Percentiles rank a stretch among this genome's conserved stretches.
Evolutionary conservation across 208 protist species (phyloP).

Genomic region (Naegleria gruberi): DNA sequence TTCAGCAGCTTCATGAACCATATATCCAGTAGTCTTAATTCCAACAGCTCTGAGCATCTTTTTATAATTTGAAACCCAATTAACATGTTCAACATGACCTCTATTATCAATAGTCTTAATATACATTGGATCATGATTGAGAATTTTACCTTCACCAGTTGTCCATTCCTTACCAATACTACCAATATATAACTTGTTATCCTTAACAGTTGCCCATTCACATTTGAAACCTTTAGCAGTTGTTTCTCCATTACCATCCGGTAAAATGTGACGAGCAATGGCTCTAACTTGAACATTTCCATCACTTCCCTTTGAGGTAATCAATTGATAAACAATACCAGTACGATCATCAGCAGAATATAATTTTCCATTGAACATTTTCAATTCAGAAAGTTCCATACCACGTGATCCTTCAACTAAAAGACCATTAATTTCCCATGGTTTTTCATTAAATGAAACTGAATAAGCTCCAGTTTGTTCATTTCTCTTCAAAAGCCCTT

Average conservation of each 20-base stretch:
- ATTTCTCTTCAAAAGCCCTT: not conserved
- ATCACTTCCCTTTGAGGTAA: not conserved
- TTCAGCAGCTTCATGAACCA: slow-evolving; percentile 40
- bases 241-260: slow-evolving; percentile 36
- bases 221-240: slow-evolving; percentile 44
- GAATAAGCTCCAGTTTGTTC: not conserved
- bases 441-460: not conserved
- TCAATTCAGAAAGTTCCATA: slow-evolving; percentile 47
- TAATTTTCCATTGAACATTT: slow-evolving; percentile 38
- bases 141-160: slow-evolving; percentile 25
- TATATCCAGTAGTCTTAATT: slow-evolving; percentile 35
- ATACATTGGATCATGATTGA: slow-evolving; percentile 32
- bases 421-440: not conserved
- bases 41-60: slow-evolving; percentile 23
- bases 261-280: slow-evolving; percentile 34
- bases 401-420: slow-evolving; percentile 37
- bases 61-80: slow-evolving; percentile 41
- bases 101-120: slow-evolving; percentile 33
- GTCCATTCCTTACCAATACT: slow-evolving; percentile 52
- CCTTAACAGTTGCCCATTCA: slow-evolving; percentile 54
- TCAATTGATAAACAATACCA: slow-evolving; percentile 42
- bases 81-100: slow-evolving; percentile 22
- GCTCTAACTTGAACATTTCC: slow-evolving; percentile 22
- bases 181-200: slow-evolving; percentile 41
- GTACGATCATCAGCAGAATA: slow-evolving; percentile 48